A percentile compares a stretch with the other conserved stretches of the same genome.
These are phyloP conservation scores for Nakazawaea wyomingensis DNA, from an alignment of 805 yeast genomes.

Conservation along the genomic window DNA sequence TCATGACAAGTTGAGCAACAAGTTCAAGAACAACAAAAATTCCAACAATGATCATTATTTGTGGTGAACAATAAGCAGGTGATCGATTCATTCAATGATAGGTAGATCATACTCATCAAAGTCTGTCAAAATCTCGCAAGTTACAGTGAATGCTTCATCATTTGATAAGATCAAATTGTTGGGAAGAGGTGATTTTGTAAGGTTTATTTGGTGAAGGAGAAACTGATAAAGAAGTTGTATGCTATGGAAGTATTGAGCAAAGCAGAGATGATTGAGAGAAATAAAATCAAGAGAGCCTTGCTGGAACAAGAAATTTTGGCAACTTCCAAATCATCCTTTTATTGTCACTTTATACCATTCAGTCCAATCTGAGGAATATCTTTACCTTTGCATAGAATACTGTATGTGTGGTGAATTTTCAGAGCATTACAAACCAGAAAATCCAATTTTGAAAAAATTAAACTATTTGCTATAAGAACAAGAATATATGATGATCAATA, in stretches of 20 bases:
- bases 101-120: constrained; percentile 65
- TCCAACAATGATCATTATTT: no score
- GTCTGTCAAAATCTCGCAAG: constrained; percentile 67
- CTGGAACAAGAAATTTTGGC: constrained; percentile 97
- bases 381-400: constrained; percentile 95
- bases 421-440: constrained; percentile 90
- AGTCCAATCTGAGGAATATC: constrained; percentile 87
- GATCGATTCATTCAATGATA: no score
- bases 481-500: no score
- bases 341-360: constrained; percentile 95
- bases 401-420: constrained; percentile 99
- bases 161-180: constrained; percentile 86
- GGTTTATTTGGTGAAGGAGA: constrained; percentile 87
- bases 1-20: no score
- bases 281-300: constrained; percentile 88
- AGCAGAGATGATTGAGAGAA: constrained; percentile 90
- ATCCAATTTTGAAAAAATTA: no score
- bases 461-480: no score
- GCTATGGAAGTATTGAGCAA: constrained; percentile 93
- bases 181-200: constrained; percentile 97
- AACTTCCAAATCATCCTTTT: constrained; percentile 93
- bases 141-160: constrained; percentile 79
- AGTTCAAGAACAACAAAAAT: no score
- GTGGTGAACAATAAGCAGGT: no score
- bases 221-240: constrained; percentile 62